Conservation (phyloP, 176 grass and related monocot genomes). For the Oropetium thomaeum region DNA sequence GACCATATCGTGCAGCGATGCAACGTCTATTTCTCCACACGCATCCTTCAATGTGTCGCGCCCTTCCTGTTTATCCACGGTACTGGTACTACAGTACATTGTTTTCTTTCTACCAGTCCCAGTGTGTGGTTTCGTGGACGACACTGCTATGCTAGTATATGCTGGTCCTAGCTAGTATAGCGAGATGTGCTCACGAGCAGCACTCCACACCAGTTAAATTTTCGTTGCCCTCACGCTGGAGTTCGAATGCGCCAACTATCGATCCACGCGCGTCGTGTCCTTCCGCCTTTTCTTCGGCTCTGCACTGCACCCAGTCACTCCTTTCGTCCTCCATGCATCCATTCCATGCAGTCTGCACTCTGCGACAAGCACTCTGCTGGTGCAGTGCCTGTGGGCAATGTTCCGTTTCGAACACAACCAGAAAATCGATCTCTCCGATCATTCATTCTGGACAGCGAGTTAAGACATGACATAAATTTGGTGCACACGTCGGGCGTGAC, state of each 20-base stretch:
- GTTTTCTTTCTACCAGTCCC: not conserved
- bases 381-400: not conserved
- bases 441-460: slow-evolving; percentile 30
- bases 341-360: not conserved
- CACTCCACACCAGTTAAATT: too few relatives aligned
- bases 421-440: slow-evolving; percentile 25
- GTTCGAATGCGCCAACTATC: too few relatives aligned
- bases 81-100: too few relatives aligned
- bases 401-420: not conserved
- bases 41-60: not conserved
- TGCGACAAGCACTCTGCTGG: not conserved
- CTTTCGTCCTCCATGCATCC: too few relatives aligned
- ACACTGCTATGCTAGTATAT: too few relatives aligned
- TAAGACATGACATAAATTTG: slow-evolving; percentile 42
- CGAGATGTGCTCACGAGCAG: too few relatives aligned
- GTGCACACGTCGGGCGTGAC: slow-evolving; percentile 43
- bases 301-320: too few relatives aligned
- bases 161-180: too few relatives aligned
- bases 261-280: too few relatives aligned
- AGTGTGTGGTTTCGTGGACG: not conserved
- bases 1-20: not conserved
- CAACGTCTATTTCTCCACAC: not conserved
- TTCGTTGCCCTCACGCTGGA: too few relatives aligned
- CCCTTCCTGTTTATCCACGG: not conserved
- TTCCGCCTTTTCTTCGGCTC: too few relatives aligned